Percentiles rank a stretch among this genome's conserved stretches.
Evolutionary conservation across 306 rosid genomes (phyloP).

Genomic region (Leucaena leucocephala): DNA sequence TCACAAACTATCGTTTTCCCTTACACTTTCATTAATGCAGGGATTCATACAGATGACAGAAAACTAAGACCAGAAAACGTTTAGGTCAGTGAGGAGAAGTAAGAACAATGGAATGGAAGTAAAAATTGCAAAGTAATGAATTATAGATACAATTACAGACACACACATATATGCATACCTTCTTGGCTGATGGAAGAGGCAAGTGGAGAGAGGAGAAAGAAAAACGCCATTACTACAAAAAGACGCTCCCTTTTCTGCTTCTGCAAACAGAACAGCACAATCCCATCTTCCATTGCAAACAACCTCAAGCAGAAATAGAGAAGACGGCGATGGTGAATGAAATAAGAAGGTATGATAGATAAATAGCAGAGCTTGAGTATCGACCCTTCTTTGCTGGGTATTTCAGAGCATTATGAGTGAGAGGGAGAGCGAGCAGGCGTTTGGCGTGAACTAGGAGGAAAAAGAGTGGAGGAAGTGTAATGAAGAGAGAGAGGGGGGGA

Average conservation of each 20-base stretch:
- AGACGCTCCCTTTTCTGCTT: slow-evolving; percentile 28
- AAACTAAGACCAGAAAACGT: not conserved
- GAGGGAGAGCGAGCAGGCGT: slow-evolving; percentile 46
- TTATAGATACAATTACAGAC: no score
- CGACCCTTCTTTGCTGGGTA: not conserved
- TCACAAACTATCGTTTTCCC: not conserved
- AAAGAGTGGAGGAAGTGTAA: slow-evolving; percentile 37
- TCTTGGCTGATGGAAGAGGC: slow-evolving; percentile 46
- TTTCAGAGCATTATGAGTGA: not conserved
- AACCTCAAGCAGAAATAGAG: not conserved
- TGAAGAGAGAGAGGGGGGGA: slow-evolving; percentile 37
- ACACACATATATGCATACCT: slow-evolving; percentile 34
- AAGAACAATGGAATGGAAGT: not conserved
- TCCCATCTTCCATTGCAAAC: slow-evolving; percentile 34
- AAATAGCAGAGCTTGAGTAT: not conserved
- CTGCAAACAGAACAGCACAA: not conserved
- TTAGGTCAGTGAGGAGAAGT: not conserved
- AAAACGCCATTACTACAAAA: slow-evolving; percentile 12
- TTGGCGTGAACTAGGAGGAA: slow-evolving; percentile 64
- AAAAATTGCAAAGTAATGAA: not conserved
- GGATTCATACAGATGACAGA: not conserved
- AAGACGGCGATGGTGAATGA: not conserved
- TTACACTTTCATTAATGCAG: not conserved
- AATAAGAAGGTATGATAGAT: not conserved
- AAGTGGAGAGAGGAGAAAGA: slow-evolving; percentile 25